Evolutionary conservation across 129 eudicot species (phyloP), one percentile per base, ranked within the genome.

Genomic region (Dittrichia graveolens): DNA sequence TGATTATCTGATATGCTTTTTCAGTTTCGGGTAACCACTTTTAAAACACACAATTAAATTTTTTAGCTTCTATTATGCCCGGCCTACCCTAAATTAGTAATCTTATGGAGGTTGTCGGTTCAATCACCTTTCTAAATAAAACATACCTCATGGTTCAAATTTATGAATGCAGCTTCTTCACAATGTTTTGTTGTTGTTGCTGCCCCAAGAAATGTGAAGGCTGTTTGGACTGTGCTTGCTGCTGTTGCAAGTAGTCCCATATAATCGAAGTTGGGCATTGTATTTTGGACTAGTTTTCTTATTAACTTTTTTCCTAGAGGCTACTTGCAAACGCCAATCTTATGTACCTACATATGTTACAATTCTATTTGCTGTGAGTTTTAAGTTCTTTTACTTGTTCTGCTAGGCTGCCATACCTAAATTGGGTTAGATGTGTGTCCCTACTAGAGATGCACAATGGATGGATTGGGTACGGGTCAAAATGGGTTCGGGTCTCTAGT

Each of bases 171-270:
- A 83, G 91, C 67, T 77, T 81, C 57, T 89, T 83, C 76, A 73
- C 89, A 15, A 4, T 81, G 82, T 89, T 83, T 61, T 86, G 91
- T 83, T 79, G 85, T 75, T 85, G 82, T 15, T 85, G 85, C 62
- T 85, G 87, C 71, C 80, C 64, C 5, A 79, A 83, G 81, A 65
- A 72, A 40, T 80, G 85, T 53, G 79, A 71, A 56, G 71, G 87
- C 42, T 86, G 87, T 55, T 61, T 83, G 83, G 83, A 73, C 42
- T 42, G 80, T 40, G 24, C 38, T 68, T 85, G 87, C 65, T 73
- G 85, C 68, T 58, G 78, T 46, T 84, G 83, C 44, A 54, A 48
- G 19, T 72, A 73, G 78, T 8, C 59, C 44, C 38, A n/a, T 64
- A 24, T 18, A 37, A 41, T 10, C 47, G 65, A 47, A 3, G 46